A percentile compares a stretch with the other conserved stretches of the same genome.
Conservation (phyloP, 441 rosid species). For the Melastoma candidum region DNA sequence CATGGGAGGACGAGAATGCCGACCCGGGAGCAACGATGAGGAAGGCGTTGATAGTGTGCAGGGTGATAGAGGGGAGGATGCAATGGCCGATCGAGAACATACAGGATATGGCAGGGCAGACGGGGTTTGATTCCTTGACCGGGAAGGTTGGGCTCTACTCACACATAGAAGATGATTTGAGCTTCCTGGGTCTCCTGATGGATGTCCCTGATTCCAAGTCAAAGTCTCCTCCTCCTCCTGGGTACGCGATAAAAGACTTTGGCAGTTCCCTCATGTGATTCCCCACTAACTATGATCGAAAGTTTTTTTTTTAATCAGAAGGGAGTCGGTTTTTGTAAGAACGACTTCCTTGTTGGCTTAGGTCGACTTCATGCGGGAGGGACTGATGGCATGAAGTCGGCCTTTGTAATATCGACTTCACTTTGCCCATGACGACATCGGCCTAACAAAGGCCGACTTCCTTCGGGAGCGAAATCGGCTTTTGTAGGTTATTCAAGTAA, state of each 20-base stretch:
- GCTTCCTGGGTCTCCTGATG: constrained; percentile 28
- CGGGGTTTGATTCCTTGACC: constrained; percentile 89
- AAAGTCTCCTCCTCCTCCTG: constrained; percentile 77
- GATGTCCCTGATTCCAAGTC: constrained; percentile 12
- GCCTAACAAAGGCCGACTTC: no score
- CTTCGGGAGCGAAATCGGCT: no score
- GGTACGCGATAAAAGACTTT: constrained; percentile 78
- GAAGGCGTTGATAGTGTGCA: constrained; percentile 83
- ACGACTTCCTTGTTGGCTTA: no score
- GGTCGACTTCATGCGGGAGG: no score
- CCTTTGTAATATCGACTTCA: no score
- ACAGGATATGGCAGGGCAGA: constrained; percentile 64
- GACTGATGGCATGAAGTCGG: no score
- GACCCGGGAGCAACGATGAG: constrained; percentile 23
- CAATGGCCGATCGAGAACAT: constrained; percentile 83
- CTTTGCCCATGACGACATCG: no score
- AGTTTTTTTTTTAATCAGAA: no score
- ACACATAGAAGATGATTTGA: constrained; percentile 51
- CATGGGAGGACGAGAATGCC: constrained; percentile 13
- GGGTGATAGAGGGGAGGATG: constrained; percentile 94
- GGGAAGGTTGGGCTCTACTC: constrained; percentile 90
- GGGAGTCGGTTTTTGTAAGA: no score
- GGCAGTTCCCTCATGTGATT: neutral
- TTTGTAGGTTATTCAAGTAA: no score
- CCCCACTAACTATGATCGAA: no score